phyloP scores from a whole-genome alignment of 2,329 filamentous ascomycete genomes.

The Gaeumannomyces tritici region DNA sequence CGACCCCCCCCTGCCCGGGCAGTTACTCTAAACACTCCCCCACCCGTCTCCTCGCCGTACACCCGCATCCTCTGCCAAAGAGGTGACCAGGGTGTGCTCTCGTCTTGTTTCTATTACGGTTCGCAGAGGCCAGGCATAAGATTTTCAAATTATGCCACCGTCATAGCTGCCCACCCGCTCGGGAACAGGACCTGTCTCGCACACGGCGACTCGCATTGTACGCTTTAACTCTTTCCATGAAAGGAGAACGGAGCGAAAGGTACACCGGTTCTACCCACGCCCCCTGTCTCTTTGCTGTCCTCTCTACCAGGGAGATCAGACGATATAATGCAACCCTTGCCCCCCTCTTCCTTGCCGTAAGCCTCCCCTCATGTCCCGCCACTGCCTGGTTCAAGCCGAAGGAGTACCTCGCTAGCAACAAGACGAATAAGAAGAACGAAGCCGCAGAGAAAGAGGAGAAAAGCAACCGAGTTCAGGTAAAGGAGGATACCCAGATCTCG shows the following conservation, averaged over 20 bases:
- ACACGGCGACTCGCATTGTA: constrained; percentile 35
- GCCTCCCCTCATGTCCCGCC: neutral
- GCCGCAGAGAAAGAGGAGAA: neutral
- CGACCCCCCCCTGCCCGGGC: constrained; percentile 18
- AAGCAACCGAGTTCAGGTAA: neutral
- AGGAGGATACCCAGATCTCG: too few relatives aligned
- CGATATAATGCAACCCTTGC: constrained; percentile 35
- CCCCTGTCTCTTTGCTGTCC: constrained; percentile 16
- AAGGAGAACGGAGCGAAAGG: constrained; percentile 29
- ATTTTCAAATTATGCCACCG: constrained; percentile 49
- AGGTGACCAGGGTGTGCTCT: constrained; percentile 3
- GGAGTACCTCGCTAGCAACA: neutral
- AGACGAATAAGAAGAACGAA: neutral
- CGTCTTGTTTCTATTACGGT: constrained; percentile 42
- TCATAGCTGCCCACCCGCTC: constrained; percentile 33
- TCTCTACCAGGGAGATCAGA: constrained; percentile 31
- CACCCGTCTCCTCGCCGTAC: constrained; percentile 28
- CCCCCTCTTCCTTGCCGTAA: constrained; percentile 18
- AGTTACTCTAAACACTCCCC: constrained; percentile 18
- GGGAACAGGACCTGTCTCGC: constrained; percentile 38
- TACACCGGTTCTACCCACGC: constrained; percentile 26
- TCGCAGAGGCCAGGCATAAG: constrained; percentile 43
- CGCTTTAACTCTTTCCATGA: constrained; percentile 34
- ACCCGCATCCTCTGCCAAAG: constrained; percentile 27
- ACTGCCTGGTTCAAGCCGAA: neutral